Base-by-base conservation (phyloP, 345 rosid species). In the Crucihimalaya himalaica region DNA sequence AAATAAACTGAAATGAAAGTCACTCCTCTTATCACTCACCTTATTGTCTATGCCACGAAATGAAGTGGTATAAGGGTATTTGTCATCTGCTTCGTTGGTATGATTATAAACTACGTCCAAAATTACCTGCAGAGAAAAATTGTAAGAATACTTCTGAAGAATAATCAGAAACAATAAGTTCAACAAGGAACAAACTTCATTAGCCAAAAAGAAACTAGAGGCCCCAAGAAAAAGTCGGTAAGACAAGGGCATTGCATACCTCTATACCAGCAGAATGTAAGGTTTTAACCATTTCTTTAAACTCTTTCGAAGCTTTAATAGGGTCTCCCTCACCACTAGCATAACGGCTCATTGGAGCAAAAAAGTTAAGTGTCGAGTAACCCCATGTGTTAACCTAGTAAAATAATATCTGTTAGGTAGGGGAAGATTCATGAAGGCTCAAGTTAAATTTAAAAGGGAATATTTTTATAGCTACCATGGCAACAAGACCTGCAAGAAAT, bases 31-130 rank as follows among this genome's bases (percentile, higher is more conserved):
- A 23, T 12, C 51, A 61, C 46, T 75, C 63, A 81, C 98, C 95
- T 91, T 91, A 73, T 91, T 94, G 81, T 94, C 97, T 75, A 94
- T 89, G 64, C 97, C 98, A 79, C 97, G 96, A 68, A 94, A 94
- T 57, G 98, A 94, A 64, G 95, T 91, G 55, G 93, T 83, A 72
- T 91, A 88, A 62, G 97, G 93, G 83, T 87, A 39, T 65, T 75
- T 63, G 70, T 94, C 95, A 73, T 88, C 98, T 72, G 86, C 96
- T 82, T 94, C 98, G 79, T 94, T 94, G 55, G 98, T 89, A 72
- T 94, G 98, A 78, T 94, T 91, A 73, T 88, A 94, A 66, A 89
- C 98, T 46, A 94, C 98, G 79, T 94, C 98, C 90, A 94, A 83
- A 77, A 91, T 89, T 53, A 91, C 93, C 98, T 94, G 84, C 45